Conservation (phyloP, 176 grass and related monocot genomes). For the Tillandsia leiboldiana region DNA sequence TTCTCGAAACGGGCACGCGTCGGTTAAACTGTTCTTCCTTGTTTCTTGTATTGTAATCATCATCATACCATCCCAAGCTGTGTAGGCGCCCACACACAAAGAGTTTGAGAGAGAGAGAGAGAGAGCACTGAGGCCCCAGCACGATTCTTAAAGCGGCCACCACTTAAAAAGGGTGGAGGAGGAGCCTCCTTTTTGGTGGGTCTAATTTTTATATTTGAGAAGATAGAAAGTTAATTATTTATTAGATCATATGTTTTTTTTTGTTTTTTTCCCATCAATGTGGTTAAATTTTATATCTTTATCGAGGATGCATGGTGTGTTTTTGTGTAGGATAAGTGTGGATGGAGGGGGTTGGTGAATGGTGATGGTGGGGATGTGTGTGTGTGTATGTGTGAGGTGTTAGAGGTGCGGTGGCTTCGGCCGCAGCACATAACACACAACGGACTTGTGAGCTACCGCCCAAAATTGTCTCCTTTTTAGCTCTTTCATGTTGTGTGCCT, state of each 20-base stretch:
- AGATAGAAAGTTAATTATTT: not conserved
- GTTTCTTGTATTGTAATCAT: not conserved
- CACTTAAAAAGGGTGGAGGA: not conserved
- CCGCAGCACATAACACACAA: slow-evolving; percentile 38
- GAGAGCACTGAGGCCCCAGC: not conserved
- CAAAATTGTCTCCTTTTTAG: slow-evolving; percentile 31
- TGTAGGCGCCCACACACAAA: not conserved
- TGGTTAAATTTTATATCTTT: not conserved
- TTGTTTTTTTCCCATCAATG: slow-evolving; percentile 7
- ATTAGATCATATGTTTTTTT: not conserved
- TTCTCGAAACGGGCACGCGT: not conserved
- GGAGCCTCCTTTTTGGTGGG: too few relatives aligned
- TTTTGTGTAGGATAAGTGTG: too few relatives aligned
- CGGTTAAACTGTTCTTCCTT: not conserved
- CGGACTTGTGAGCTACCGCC: slow-evolving; percentile 58
- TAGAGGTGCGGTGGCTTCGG: slow-evolving; percentile 16
- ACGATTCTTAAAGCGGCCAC: slow-evolving; percentile 4
- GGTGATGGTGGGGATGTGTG: too few relatives aligned
- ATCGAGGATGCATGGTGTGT: not conserved
- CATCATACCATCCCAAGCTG: too few relatives aligned
- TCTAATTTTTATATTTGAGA: too few relatives aligned
- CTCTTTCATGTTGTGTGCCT: not conserved
- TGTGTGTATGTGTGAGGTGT: slow-evolving; percentile 3
- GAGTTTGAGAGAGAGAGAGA: slow-evolving; percentile 2
- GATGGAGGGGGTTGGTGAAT: too few relatives aligned